Base-by-base conservation (phyloP, 306 rosid genomes). In the Acacia confusa region DNA sequence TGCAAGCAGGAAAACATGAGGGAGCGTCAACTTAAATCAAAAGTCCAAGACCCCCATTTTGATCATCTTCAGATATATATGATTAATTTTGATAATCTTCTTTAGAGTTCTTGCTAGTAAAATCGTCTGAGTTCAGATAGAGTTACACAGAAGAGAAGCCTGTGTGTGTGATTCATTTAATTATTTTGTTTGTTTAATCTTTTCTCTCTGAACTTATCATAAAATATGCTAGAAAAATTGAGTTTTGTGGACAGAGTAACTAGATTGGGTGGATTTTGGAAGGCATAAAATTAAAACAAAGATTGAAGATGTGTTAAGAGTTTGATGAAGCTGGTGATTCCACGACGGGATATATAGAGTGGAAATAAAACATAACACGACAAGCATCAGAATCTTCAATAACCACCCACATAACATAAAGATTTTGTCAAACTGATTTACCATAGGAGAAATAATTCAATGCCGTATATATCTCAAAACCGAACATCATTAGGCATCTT, bases 401-500 rank as follows among this genome's bases (percentile, higher is more conserved):
- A 57, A 57, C 57, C 57, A n/a, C 22, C 19, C n/a, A 48, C n/a
- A 48, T 20, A 53, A 55, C 64, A n/a, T 9, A 22, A 4, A 60
- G 11, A 7, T 4, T 7, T 36, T 55, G 27, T 40, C 52, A 25
- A 60, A 38, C 19, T 7, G 25, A 12, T 58, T 52, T 24, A 60
- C 79, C 70, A 34, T n/a, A 57, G 50, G 67, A 53, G 52, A 11
- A 20, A 66, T 8, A 4, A 7, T 55, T 55, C 68, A 7, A 53
- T 53, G 19, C 2, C 55, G 34, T 30, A 30, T 30, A 44, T 7
- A 2, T 70, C 70, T 24, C 57, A 60, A 69, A 25, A 68, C 25
- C 45, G 75, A 53, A 69, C 17, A 3, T 12, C 58, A 61, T 78
- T 82, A 80, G 70, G 81, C 86, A 55, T 53, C 44, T 90, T 88